Evolutionary conservation across 2,329 filamentous ascomycete genomes (phyloP), one percentile per base, ranked within the genome.

Genomic region (Fusarium papillatum): DNA sequence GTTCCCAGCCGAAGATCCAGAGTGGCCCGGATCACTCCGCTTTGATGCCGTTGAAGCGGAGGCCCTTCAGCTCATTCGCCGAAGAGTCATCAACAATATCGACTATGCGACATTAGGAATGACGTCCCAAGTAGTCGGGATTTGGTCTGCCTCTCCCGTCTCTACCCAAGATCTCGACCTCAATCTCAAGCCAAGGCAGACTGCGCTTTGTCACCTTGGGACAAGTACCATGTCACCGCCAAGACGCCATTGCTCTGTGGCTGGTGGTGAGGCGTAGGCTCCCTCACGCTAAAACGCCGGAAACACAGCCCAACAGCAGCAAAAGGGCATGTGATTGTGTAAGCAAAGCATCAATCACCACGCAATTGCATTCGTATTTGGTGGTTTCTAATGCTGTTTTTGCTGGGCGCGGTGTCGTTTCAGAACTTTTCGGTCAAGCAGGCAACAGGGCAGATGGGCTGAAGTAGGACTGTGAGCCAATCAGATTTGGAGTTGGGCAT

Each of bases 281-380:
- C 67, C 75, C 73, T 76, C 73, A 41, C 75, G 55, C 73, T 71
- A 76, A 63, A 64, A 22, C 22, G 9, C 10, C 31, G 39, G 48
- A 13, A 55, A 34, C 26, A 55, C 26, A 31, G 50, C 26, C 34
- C 22, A 64, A 22, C 22, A 19, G 34, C 26, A 24, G 36, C 5
- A 11, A 55, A 55, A n/a, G 14, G 22, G 17, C 53, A 41, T 43
- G 24, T 46, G 62, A 60, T 69, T 64, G 60, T 39, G 34, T 70
- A 60, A 71, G 65, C 41, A 64, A n/a, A 68, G 5, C 8, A 46
- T 50, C 5, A 39, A 26, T 63, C 17, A 43, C 57, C 22, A 22
- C 55, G 39, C 17, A 48, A 57, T 46, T 26, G 26, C 26, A 26
- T 3, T 46, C 26, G 39, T 31, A 34, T 57, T n/a, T 22, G 26